Percentiles rank a stretch among this genome's conserved stretches.
These are phyloP conservation scores for Fusarium agapanthi DNA, from an alignment of 2,329 filamentous ascomycete species.

Conservation along the genomic window DNA sequence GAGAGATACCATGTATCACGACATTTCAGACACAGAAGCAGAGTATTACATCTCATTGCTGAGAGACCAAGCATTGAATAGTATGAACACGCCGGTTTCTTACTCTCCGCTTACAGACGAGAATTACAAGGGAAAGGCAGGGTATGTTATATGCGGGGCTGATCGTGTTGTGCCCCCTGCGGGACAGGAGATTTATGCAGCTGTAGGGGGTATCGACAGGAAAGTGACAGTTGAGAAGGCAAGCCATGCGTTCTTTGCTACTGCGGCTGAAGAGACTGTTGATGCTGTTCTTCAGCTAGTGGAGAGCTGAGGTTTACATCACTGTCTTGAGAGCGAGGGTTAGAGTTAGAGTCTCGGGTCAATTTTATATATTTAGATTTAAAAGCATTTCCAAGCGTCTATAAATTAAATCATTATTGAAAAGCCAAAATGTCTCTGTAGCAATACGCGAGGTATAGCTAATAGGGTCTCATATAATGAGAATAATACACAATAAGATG, in stretches of 20 bases:
- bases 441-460: no score
- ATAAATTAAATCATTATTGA: fast-evolving
- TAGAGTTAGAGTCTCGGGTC: no score
- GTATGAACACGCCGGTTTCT: not conserved
- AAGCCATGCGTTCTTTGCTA: constrained; percentile 8
- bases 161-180: not conserved
- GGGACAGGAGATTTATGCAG: constrained; percentile 3
- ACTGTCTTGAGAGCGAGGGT: fast-evolving
- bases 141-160: not conserved
- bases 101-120: constrained; percentile 5
- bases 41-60: not conserved
- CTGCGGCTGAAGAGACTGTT: not conserved
- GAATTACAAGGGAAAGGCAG: not conserved
- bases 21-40: not conserved
- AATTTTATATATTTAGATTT: fast-evolving
- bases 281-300: not conserved
- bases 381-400: fast-evolving
- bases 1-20: constrained; percentile 4
- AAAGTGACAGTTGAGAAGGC: not conserved
- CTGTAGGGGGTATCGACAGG: not conserved
- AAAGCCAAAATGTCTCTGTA: no score
- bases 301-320: not conserved
- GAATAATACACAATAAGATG: no score
- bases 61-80: not conserved
- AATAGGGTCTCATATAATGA: no score